phyloP scores from a whole-genome alignment of 768 basidiomycete species.

The Panaeolus cyanescens region DNA sequence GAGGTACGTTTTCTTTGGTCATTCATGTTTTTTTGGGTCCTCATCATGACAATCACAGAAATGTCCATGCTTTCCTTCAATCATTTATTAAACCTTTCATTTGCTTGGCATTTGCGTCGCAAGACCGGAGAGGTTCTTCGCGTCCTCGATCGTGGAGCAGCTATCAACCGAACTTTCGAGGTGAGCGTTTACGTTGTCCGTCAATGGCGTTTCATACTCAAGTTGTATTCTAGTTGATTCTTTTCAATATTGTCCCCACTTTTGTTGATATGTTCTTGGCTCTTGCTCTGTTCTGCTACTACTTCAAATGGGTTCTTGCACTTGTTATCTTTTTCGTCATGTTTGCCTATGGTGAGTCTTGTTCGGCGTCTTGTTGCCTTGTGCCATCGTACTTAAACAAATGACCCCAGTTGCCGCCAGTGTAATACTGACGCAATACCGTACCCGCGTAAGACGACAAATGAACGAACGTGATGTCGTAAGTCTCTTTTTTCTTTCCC shows the following conservation, averaged over 20 bases:
- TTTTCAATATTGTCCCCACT: constrained; percentile 86
- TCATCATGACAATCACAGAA: constrained; percentile 39
- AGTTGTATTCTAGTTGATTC: constrained; percentile 49
- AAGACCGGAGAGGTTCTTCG: constrained; percentile 87
- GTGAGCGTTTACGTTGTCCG: constrained; percentile 28
- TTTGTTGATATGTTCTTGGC: constrained; percentile 80
- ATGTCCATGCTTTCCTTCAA: constrained; percentile 88
- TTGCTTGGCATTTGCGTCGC: constrained; percentile 78
- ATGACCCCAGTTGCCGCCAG: constrained; percentile 47
- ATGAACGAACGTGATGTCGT: constrained; percentile 87
- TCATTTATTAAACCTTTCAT: constrained; percentile 84
- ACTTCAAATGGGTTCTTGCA: constrained; percentile 69
- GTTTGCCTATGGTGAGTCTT: constrained; percentile 65
- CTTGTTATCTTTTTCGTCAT: constrained; percentile 73
- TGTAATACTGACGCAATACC: constrained; percentile 68
- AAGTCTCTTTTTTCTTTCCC: constrained; percentile 21
- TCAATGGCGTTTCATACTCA: constrained; percentile 2
- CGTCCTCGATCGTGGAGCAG: constrained; percentile 81
- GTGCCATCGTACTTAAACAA: constrained; percentile 53
- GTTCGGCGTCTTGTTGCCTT: constrained; percentile 1
- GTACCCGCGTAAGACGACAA: constrained; percentile 70
- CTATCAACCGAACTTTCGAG: constrained; percentile 82
- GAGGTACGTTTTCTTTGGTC: constrained; percentile 38
- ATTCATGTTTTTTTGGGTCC: not conserved
- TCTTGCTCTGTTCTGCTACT: constrained; percentile 60